Base-by-base conservation (phyloP, 495 filamentous ascomycete species). In the Trichoderma gamsii region DNA sequence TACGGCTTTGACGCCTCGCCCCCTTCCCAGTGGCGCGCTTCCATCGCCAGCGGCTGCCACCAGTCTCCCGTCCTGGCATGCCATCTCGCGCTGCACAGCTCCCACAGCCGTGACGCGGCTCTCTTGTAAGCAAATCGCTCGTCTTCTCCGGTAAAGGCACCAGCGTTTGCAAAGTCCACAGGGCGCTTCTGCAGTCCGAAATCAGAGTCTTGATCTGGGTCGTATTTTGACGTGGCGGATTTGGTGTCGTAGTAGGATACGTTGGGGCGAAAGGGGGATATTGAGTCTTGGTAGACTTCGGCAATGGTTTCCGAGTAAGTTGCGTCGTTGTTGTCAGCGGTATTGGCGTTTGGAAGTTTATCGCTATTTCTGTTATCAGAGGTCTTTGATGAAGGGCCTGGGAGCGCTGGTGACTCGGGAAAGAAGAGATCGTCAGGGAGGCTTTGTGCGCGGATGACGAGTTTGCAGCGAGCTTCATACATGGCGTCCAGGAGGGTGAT, bases 121-220 rank as follows among this genome's bases (percentile, higher is more conserved):
- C 90, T 79, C 72, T 88, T 87, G 68, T 88, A 90, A 0, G 89
- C 89, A 71, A 92, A 92, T 15, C 79, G 79, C 74, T 91, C 89
- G 73, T 91, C 89, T 73, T 90, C 87, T 21, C 89, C 90, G 0
- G 86, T 90, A 70, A 91, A 89, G 0, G 80, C 81, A 41, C 77
- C 75, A 0, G 84, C 82, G 46, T 84, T 79, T 44, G 77, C 79
- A 69, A 91, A 91, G 71, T 88, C 80, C 67, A 77, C 69, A 52
- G 71, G 73, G 56, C 63, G 76, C 64, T 70, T 73, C 32, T 64
- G 68, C 63, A 75, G 67, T 23, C 72, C 76, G 23, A 82, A 82
- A 67, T 83, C 80, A 0, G 79, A 80, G 68, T 84, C 81, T 38
- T 80, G 81, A 70, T 83, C 82, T 1, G 79, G 77, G 66, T 81